Evolutionary conservation across 306 rosid species (phyloP), one percentile per base, ranked within the genome.

Genomic region (Quillaja saponaria): DNA sequence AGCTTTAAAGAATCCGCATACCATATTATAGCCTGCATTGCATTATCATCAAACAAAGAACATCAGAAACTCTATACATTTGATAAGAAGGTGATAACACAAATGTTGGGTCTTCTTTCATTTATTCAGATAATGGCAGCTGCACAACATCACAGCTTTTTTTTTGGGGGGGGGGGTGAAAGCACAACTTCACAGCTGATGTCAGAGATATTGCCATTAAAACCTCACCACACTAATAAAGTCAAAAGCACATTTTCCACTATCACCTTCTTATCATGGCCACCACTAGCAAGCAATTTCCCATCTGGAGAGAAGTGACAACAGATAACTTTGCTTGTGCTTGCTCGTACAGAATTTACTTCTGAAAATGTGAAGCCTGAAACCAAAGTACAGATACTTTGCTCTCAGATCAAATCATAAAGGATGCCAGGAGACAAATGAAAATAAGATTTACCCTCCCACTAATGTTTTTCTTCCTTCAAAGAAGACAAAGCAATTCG

Each of bases 271-370:
- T 94, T 94, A 74, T 94, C 99, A 66, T 94, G 99, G 56, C 99
- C 97, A 53, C 99, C 99, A 54, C 96, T 94, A 48, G 96, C 91
- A 37, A 94, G 87, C 71, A 94, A 75, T 74, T 94, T 94, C 53
- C 99, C 99, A 78, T 94, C 99, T 5, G 97, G 85, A 51, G 99
- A 94, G 76, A 94, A 94, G 83, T 94, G 99, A 80, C 99, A 94
- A 67, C 90, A 83, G 40, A 70, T 47, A 63, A 94, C 87, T 87
- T 94, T 94, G 71, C 85, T 85, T 28, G 79, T 3, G 80, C 99
- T 89, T 63, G 99, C 99, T 67, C 75, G 81, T 59, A 81, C 78
- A 67, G 88, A 76, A 70, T 45, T 80, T 34, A 85, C 74, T 73
- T 89, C 95, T 6, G 83, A 65, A 76, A 94, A 94, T 15, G 96